Evolutionary conservation across 768 basidiomycete genomes (phyloP), one percentile per base, ranked within the genome.

Genomic region (Amanita brunnescens): DNA sequence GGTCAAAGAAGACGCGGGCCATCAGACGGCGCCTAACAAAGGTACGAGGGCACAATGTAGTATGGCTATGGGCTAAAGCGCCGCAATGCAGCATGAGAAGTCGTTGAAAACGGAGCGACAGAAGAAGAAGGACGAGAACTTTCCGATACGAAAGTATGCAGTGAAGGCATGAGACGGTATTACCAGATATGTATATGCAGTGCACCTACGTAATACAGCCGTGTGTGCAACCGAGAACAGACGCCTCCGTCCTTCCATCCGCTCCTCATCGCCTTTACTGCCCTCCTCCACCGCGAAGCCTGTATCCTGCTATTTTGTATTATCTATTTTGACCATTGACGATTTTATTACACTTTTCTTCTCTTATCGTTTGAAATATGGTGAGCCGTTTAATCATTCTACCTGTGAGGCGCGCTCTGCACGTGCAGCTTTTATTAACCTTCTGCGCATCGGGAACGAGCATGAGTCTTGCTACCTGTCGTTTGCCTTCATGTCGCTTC

Each of bases 1-100:
- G 96, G 59, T 70, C 83, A 58, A 99, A 98, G 87, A 94, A 87
- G 85, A 99, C 96, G 56, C 87, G 96, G 61, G 96, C 96, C 37
- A 97, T 99, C 78, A 83, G 96, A 67, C 80, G 94, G 73, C 82
- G 92, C 67, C 71, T 99, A 73, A 92, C 91, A 60, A 85, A 86
- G 76, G 91, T 91, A 54, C 52, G 82, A 65, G 29, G 33, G 33
- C n/a, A 6, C 13, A 38, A 16, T 39, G 5, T 32, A 6, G 37
- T 35, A 26, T 20, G 34, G 5, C 21, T n/a, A 43, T 47, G 16
- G 42, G 7, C 55, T 50, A 29, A 53, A 14, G n/a, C 16, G 20
- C 7, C 2, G 12, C 4, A 41, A 32, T 38, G 9, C 62, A 93
- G 91, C 81, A 86, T 71, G 94, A 99, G 70, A 64, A 70, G 55